A percentile compares a stretch with the other conserved stretches of the same genome.
Conservation (phyloP, 805 yeast genomes). For the Saccharomyces mikatae region DNA sequence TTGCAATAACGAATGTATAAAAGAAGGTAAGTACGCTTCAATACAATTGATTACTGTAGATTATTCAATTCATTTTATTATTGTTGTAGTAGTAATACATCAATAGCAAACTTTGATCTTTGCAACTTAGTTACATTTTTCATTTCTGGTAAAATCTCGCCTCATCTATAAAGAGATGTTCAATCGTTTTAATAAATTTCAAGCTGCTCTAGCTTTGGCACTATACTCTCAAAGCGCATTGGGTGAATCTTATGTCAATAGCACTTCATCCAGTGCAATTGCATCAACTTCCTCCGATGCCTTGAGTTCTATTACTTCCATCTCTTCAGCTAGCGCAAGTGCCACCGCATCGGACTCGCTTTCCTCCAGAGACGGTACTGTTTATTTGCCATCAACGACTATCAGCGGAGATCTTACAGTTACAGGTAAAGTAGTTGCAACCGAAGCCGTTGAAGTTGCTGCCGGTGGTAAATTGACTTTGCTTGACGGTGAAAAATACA, state of each 20-base stretch:
- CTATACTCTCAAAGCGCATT: neutral
- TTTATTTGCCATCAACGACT: neutral
- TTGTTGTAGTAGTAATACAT: neutral
- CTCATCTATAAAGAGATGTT: neutral
- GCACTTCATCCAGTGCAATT: neutral
- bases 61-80: too few species aligned
- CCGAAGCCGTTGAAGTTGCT: constrained; percentile 1
- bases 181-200: neutral
- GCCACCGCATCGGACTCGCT: neutral
- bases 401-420: neutral
- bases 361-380: neutral
- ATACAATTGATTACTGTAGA: too few species aligned
- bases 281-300: neutral
- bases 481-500: neutral
- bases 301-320: neutral
- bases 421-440: constrained; percentile 2
- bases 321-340: neutral
- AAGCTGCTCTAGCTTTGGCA: neutral
- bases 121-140: neutral
- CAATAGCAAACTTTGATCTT: neutral
- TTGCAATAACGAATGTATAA: neutral
- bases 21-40: neutral
- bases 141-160: neutral
- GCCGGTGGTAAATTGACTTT: neutral
- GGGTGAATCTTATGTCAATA: neutral